Conservation (phyloP, 257 asterid genomes). For the Capsicum pubescens region DNA sequence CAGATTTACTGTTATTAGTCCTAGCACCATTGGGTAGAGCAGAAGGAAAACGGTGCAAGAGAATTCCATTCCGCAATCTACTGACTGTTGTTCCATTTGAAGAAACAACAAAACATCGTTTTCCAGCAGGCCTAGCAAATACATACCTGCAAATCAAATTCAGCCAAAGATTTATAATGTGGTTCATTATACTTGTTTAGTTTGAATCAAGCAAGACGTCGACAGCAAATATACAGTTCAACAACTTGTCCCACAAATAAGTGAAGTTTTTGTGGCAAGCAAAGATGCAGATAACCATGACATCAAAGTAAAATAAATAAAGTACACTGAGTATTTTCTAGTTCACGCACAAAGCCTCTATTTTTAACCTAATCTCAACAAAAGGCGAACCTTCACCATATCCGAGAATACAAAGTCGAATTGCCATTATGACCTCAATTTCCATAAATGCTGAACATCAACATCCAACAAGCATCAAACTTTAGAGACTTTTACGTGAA, state of each 20-base stretch:
- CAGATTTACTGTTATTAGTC: constrained; percentile 58
- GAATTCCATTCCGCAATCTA: constrained; percentile 80
- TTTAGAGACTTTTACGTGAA: background rate
- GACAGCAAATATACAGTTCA: background rate
- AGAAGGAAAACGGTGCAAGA: constrained; percentile 91
- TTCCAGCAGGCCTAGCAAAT: constrained; percentile 91
- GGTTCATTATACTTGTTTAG: background rate
- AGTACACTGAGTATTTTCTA: background rate
- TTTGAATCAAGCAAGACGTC: background rate
- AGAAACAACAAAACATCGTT: constrained; percentile 90
- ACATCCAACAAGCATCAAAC: background rate
- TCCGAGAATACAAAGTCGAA: constrained; percentile 9
- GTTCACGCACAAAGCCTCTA: background rate
- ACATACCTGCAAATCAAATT: constrained; percentile 63
- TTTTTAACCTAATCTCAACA: background rate
- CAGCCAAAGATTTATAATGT: background rate
- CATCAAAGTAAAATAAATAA: background rate
- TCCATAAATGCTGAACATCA: background rate
- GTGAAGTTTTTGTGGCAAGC: background rate
- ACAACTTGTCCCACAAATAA: background rate
- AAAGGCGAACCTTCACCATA: background rate
- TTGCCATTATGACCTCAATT: background rate
- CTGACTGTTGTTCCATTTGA: constrained; percentile 81
- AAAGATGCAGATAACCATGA: constrained; percentile 6
- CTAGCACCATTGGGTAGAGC: constrained; percentile 84